These are phyloP conservation scores for Eimeria necatrix DNA, from an alignment of 169 alveolate species.

Conservation along the genomic window DNA sequence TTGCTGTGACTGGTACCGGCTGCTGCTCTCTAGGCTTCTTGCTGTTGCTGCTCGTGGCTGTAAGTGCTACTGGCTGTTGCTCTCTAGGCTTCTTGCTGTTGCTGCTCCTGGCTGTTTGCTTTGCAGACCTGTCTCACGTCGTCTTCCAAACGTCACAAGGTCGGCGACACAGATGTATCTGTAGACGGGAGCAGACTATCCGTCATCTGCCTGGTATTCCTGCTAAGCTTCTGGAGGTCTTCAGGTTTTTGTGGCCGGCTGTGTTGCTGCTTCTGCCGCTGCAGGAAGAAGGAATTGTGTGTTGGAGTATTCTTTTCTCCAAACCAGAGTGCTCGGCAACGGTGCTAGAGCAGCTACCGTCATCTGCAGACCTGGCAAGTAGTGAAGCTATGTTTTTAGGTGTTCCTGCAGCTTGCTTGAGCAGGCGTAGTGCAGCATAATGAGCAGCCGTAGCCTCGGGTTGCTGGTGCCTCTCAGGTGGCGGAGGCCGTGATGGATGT, in stretches of 20 bases:
- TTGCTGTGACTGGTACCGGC: not conserved
- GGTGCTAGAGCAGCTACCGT: not conserved
- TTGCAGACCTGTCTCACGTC: not conserved
- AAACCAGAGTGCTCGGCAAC: not conserved
- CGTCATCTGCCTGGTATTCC: not conserved
- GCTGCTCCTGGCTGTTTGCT: not conserved
- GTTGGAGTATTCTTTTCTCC: constrained; percentile 27
- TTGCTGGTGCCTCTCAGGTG: constrained; percentile 17
- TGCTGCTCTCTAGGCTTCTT: not conserved
- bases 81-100: not conserved
- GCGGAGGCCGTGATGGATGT: constrained; percentile 14
- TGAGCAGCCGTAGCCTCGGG: not conserved
- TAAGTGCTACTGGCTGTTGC: not conserved
- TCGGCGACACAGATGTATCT: not conserved
- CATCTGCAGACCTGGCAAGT: not conserved
- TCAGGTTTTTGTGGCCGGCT: not conserved
- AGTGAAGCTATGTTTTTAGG: not conserved
- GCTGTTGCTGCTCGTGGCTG: not conserved
- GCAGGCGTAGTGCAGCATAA: not conserved
- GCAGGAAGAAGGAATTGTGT: constrained; percentile 50
- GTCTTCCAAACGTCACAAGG: not conserved
- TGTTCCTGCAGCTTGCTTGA: not conserved
- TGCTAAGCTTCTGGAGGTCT: not conserved
- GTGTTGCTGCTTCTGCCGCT: constrained; percentile 9
- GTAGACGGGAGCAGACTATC: not conserved